Conservation (phyloP, 352 stramenopile species). For the Pythium dissotocum region DNA sequence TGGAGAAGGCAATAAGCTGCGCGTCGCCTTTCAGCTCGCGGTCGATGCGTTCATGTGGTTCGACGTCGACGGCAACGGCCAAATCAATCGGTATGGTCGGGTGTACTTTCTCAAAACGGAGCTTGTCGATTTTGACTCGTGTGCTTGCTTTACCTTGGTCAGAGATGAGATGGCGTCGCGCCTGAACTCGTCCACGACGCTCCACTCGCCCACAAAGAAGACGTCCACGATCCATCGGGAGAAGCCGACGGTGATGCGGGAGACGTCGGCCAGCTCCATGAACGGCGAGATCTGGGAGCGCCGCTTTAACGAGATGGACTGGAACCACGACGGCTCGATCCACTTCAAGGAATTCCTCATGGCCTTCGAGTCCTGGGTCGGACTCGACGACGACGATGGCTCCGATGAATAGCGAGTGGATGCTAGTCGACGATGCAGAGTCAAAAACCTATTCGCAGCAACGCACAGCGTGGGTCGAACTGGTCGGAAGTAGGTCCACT, state of each 20-base stretch:
- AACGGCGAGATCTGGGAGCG: conserved; percentile 77
- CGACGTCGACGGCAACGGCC: conserved; percentile 71
- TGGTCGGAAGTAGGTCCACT: conserved; percentile 14
- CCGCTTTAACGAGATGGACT: conserved; percentile 89
- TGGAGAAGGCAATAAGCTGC: conserved; percentile 82
- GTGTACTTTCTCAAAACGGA: background rate
- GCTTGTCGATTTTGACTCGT: background rate
- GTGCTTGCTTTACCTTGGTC: background rate
- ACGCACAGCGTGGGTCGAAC: background rate
- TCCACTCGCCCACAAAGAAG: conserved; percentile 82
- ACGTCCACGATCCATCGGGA: conserved; percentile 41
- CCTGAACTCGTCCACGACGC: conserved; percentile 56
- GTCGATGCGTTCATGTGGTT: conserved; percentile 88
- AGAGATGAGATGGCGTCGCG: conserved; percentile 67
- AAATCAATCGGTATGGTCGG: conserved; percentile 63
- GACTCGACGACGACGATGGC: conserved; percentile 69
- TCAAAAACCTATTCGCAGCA: background rate
- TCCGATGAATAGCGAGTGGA: conserved; percentile 18
- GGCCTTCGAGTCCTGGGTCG: conserved; percentile 87
- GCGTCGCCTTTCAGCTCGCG: conserved; percentile 76
- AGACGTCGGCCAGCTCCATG: conserved; percentile 35
- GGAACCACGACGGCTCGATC: conserved; percentile 82
- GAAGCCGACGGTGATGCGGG: conserved; percentile 13
- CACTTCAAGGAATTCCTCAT: conserved; percentile 91
- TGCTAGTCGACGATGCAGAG: background rate